Evolutionary conservation across 2,329 filamentous ascomycete genomes (phyloP), one percentile per base, ranked within the genome.

Genomic region (Akanthomyces muscarius): DNA sequence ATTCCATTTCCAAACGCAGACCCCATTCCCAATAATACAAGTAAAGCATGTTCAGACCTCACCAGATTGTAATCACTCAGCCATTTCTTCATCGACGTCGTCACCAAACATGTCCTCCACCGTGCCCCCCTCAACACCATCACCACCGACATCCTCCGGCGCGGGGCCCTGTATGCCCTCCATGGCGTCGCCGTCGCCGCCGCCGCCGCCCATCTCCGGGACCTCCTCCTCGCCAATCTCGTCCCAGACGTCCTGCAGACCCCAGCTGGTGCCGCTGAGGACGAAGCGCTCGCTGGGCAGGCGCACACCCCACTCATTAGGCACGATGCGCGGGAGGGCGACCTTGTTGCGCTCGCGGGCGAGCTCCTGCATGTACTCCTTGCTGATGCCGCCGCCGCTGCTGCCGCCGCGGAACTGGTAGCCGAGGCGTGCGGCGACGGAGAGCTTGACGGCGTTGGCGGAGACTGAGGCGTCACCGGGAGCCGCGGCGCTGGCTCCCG

Each of bases 351-450:
- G 79, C 71, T 89, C 86, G 66, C 83, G 80, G 14, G 89, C 90
- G n/a, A 92, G 78, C 72, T 92, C 89, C 63, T 88, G 77, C 78
- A 93, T 81, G 74, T 89, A 92, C 67, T 94, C 90, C 72, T 93
- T 93, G 73, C 81, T 84, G 57, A 85, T 78, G 10, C 83, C 84
- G 41, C 82, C 78, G 10, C 78, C 80, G 21, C 79, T 79, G 59
- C 78, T 78, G 70, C 82, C 80, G 65, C 83, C 76, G 65, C 83
- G 78, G 75, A 92, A 92, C 71, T 90, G 87, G 72, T 87, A 89
- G 36, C 86, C 83, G 50, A 90, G 80, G 4, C 89, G 80, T 53
- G 83, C 85, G 5, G 85, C 83, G 63, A 93, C 90, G 28, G 90
- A 89, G n/a, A 91, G 83, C 66, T 88, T 83, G 41, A 93, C 80